Conservation (phyloP, 495 filamentous ascomycete genomes). For the Neurospora hispaniola region DNA sequence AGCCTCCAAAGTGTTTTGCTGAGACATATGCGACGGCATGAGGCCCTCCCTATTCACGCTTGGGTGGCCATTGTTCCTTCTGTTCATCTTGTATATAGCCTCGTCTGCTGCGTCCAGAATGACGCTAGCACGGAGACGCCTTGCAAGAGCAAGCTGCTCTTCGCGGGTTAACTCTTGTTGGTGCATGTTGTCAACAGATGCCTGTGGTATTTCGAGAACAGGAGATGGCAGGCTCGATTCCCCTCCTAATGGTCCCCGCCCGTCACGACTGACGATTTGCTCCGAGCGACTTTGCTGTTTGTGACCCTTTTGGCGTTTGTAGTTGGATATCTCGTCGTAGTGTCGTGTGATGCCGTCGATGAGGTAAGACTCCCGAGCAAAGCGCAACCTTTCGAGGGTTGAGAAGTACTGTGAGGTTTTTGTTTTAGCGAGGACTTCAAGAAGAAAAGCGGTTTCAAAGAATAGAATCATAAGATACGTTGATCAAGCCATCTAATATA, state of each 20-base stretch:
- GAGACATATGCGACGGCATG: constrained; percentile 24
- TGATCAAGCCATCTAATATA: not conserved
- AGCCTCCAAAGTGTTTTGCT: constrained; percentile 3
- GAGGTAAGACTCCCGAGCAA: constrained; percentile 40
- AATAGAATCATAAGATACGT: not conserved
- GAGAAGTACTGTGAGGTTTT: constrained; percentile 49
- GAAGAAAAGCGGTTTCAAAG: not conserved
- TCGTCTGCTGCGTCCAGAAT: constrained; percentile 65
- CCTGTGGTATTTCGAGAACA: constrained; percentile 28
- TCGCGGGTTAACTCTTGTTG: constrained; percentile 48
- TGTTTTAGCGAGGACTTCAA: constrained; percentile 9
- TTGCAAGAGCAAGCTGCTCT: constrained; percentile 55
- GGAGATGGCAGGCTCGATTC: constrained; percentile 4
- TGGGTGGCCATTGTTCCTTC: constrained; percentile 19
- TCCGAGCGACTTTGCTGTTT: constrained; percentile 28
- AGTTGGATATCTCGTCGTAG: constrained; percentile 32
- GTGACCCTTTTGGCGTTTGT: constrained; percentile 26
- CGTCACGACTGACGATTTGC: constrained; percentile 23
- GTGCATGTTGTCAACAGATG: not conserved
- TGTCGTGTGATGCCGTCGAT: constrained; percentile 30
- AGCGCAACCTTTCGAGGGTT: constrained; percentile 51
- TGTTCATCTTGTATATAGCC: constrained; percentile 44
- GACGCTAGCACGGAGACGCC: constrained; percentile 44
- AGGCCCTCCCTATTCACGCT: constrained; percentile 14
- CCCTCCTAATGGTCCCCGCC: constrained; percentile 6